Percentiles rank a stretch among this genome's conserved stretches.
Conservation (phyloP, 1,139 yeast species). For the Starmera stellimalicola region DNA sequence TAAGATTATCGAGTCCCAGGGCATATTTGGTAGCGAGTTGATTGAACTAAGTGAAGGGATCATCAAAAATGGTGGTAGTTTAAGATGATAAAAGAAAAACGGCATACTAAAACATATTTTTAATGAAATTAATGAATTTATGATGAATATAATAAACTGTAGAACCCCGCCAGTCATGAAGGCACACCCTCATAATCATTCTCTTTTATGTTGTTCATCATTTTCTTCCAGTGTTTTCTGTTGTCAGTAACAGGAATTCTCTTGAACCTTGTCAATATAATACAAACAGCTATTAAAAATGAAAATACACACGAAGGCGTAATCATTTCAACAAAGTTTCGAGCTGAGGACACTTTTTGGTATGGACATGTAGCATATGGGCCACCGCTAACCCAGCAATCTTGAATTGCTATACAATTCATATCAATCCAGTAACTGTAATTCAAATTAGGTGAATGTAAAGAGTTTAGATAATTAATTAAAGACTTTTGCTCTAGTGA, state of each 20-base stretch:
- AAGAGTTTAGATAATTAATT: slow-evolving; percentile 13
- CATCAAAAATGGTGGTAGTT: slow-evolving; percentile 17
- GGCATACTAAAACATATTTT: not conserved
- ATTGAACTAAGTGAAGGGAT: slow-evolving; percentile 54
- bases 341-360: slow-evolving; percentile 40
- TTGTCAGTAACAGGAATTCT: slow-evolving; percentile 45
- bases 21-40: slow-evolving; percentile 46
- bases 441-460: slow-evolving; percentile 9
- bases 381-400: slow-evolving; percentile 88
- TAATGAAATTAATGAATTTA: not conserved
- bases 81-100: slow-evolving; percentile 18
- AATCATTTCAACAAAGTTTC: slow-evolving; percentile 53
- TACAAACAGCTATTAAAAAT: slow-evolving; percentile 33
- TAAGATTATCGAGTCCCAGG: slow-evolving; percentile 29
- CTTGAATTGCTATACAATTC: slow-evolving; percentile 63
- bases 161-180: slow-evolving; percentile 18
- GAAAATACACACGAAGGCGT: slow-evolving; percentile 60
- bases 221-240: slow-evolving; percentile 45
- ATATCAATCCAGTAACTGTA: slow-evolving; percentile 70
- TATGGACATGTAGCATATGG: slow-evolving; percentile 76
- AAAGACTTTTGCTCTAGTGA: slow-evolving; percentile 36
- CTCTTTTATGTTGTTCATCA: slow-evolving; percentile 34
- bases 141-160: not conserved
- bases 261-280: slow-evolving; percentile 28
- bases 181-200: slow-evolving; percentile 58